Conservation (phyloP, 1,139 yeast species). For the Protomyces arabidopsidicola region DNA sequence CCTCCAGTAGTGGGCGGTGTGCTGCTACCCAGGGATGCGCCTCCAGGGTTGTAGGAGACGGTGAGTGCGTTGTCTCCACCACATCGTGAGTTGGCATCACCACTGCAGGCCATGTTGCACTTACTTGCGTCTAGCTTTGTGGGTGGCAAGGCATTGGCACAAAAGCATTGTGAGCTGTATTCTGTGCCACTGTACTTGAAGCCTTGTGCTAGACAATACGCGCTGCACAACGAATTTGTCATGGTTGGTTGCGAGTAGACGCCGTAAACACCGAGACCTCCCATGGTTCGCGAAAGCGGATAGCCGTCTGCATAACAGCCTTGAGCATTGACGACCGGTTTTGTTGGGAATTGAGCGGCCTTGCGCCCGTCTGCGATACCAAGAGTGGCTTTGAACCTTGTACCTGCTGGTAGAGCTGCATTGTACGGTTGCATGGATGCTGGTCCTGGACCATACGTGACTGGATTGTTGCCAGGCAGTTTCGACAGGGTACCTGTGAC, state of each 20-base stretch:
- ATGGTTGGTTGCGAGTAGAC: conserved; percentile 10
- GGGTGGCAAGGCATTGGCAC: conserved; percentile 22
- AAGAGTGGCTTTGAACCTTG: neutral
- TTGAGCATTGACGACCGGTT: neutral
- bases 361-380: conserved; percentile 15
- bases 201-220: conserved; percentile 19
- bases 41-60: conserved; percentile 15
- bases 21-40: neutral
- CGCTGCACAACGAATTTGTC: conserved; percentile 15
- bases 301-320: conserved; percentile 28
- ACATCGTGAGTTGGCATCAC: conserved; percentile 10
- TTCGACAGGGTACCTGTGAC: conserved; percentile 17
- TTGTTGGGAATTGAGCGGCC: conserved; percentile 10
- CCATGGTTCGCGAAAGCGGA: conserved; percentile 17
- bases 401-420: conserved; percentile 4
- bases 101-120: conserved; percentile 27
- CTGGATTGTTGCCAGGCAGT: conserved; percentile 26
- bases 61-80: conserved; percentile 21
- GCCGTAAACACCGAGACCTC: conserved; percentile 20
- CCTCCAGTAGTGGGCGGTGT: neutral
- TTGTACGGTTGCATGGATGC: conserved; percentile 7
- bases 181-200: conserved; percentile 27
- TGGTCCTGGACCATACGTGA: conserved; percentile 17
- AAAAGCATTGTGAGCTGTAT: conserved; percentile 26
- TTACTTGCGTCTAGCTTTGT: conserved; percentile 3